Percentiles rank a stretch among this genome's conserved stretches.
Conservation (phyloP, 371 early-diverging fungal genomes). For the Rhizomucor miehei region DNA sequence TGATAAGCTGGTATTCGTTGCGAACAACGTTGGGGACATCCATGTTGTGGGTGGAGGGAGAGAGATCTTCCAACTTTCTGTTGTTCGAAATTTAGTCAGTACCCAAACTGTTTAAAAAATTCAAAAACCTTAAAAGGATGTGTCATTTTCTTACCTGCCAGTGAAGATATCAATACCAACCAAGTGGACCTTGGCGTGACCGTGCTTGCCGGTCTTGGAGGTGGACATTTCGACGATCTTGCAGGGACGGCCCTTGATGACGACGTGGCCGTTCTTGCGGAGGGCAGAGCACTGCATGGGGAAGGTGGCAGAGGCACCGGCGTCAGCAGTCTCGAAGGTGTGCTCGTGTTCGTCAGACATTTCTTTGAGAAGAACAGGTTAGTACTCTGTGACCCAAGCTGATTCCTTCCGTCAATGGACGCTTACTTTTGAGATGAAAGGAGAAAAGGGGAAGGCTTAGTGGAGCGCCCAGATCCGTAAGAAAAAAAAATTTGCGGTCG, state of each 20-base stretch:
- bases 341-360: conserved; percentile 62
- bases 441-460: no score
- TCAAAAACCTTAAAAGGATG: not conserved
- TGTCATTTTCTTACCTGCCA: conserved; percentile 68
- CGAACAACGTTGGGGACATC: conserved; percentile 95
- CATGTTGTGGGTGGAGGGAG: conserved; percentile 99
- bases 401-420: no score
- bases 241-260: conserved; percentile 98
- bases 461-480: no score
- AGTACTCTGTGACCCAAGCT: no score
- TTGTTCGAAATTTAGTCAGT: not conserved
- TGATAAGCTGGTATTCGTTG: conserved; percentile 80
- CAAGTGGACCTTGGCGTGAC: conserved; percentile 99
- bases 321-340: conserved; percentile 68
- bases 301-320: conserved; percentile 91
- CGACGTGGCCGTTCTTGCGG: conserved; percentile 97
- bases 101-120: not conserved
- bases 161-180: conserved; percentile 97
- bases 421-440: no score
- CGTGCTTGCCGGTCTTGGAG: conserved; percentile 98
- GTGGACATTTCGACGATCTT: conserved; percentile 98
- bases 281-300: conserved; percentile 99
- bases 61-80: conserved; percentile 89
- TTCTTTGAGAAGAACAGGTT: conserved; percentile 8
- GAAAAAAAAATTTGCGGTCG: no score